Evolutionary conservation across 2,329 filamentous ascomycete genomes (phyloP).

Genomic region (Blastomyces gilchristii): DNA sequence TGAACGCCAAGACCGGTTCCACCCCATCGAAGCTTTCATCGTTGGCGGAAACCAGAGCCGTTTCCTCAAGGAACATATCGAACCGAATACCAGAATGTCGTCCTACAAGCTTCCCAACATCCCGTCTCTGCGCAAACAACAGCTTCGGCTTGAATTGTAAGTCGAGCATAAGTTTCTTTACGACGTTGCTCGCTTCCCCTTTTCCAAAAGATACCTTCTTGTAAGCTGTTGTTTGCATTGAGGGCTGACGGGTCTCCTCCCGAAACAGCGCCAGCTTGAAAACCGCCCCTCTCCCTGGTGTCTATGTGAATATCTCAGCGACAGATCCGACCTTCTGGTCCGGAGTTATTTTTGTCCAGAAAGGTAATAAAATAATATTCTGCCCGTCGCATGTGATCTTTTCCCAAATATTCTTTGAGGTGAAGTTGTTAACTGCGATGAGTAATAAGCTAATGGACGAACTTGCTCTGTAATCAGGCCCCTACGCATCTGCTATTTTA

Average conservation of each 20-base stretch:
- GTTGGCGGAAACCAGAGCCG: not conserved
- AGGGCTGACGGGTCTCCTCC: not conserved
- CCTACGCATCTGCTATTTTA: constrained; percentile 76
- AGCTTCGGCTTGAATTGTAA: constrained; percentile 74
- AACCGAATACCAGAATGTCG: constrained; percentile 21
- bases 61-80: not conserved
- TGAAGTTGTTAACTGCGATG: not conserved
- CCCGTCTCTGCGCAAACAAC: constrained; percentile 57
- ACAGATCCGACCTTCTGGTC: constrained; percentile 76
- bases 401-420: not conserved
- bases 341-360: constrained; percentile 81
- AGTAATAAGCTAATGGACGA: not conserved
- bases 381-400: not conserved
- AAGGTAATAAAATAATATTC: constrained; percentile 48
- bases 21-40: not conserved
- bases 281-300: constrained; percentile 70
- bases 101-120: constrained; percentile 30
- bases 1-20: constrained; percentile 4
- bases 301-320: constrained; percentile 76
- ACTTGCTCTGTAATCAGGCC: constrained; percentile 46
- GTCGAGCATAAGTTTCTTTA: constrained; percentile 21
- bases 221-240: constrained; percentile 11
- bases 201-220: not conserved
- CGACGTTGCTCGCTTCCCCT: no score
- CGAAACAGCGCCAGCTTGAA: constrained; percentile 61